phyloP scores from a whole-genome alignment of 2,329 filamentous ascomycete species.

The Diplodia seriata region DNA sequence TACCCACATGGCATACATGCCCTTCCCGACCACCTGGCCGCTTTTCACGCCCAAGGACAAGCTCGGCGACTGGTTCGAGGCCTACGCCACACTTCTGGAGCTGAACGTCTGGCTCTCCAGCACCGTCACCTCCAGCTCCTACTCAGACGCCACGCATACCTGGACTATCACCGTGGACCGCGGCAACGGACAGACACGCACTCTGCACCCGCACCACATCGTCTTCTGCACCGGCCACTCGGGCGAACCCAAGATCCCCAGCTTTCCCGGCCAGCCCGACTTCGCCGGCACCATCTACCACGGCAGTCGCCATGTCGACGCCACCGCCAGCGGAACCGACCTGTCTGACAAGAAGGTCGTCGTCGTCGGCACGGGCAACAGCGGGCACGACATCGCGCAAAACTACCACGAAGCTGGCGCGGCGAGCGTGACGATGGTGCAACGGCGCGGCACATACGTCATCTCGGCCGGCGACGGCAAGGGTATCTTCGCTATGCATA shows the following conservation, averaged over 20 bases:
- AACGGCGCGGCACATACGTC: conserved; percentile 70
- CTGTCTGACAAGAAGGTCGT: conserved; percentile 65
- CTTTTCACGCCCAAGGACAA: conserved; percentile 77
- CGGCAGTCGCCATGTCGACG: conserved; percentile 39
- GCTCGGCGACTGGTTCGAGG: conserved; percentile 71
- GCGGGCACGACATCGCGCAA: conserved; percentile 72
- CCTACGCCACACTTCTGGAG: conserved; percentile 69
- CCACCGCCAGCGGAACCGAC: conserved; percentile 57
- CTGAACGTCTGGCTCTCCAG: conserved; percentile 71
- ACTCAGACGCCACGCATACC: conserved; percentile 56
- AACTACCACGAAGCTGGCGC: conserved; percentile 72
- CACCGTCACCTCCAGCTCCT: conserved; percentile 56
- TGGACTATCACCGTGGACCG: conserved; percentile 65
- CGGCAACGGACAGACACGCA: conserved; percentile 53
- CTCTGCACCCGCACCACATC: conserved; percentile 67
- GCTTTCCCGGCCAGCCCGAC: conserved; percentile 56
- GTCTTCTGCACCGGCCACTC: conserved; percentile 73
- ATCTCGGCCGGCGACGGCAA: conserved; percentile 62
- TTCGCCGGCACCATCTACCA: conserved; percentile 70
- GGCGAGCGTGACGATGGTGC: conserved; percentile 70
- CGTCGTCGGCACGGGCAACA: conserved; percentile 73
- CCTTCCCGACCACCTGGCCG: conserved; percentile 70
- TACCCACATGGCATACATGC: conserved; percentile 63
- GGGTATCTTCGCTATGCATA: conserved; percentile 58
- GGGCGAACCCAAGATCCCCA: conserved; percentile 65